Evolutionary conservation across 2,329 filamentous ascomycete species (phyloP).

Genomic region (Waltergamsia citrina): DNA sequence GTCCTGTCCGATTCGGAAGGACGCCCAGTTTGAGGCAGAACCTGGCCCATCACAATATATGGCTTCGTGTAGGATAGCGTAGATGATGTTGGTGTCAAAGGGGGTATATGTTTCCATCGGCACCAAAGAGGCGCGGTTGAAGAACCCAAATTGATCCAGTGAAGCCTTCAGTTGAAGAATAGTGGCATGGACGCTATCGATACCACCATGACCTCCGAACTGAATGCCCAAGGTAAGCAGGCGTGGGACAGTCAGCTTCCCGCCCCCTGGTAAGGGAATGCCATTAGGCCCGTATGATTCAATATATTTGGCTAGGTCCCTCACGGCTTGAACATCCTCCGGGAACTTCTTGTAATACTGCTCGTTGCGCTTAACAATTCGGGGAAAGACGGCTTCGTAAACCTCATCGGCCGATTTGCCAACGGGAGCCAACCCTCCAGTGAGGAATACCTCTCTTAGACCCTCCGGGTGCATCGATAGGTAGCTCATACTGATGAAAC

Average conservation of each 20-base stretch:
- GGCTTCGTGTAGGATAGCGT: conserved; percentile 78
- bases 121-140: conserved; percentile 65
- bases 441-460: conserved; percentile 73
- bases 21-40: conserved; percentile 64
- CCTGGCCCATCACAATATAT: conserved; percentile 69
- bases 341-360: conserved; percentile 81
- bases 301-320: conserved; percentile 57
- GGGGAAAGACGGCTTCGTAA: conserved; percentile 62
- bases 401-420: conserved; percentile 63
- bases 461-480: conserved; percentile 72
- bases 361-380: conserved; percentile 61
- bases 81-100: conserved; percentile 73
- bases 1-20: conserved; percentile 49
- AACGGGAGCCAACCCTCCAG: conserved; percentile 74
- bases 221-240: conserved; percentile 70
- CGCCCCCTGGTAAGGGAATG: conserved; percentile 61
- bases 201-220: conserved; percentile 71
- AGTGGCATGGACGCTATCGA: conserved; percentile 66
- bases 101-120: conserved; percentile 56
- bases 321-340: conserved; percentile 63
- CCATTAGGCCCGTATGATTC: conserved; percentile 44
- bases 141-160: conserved; percentile 61
- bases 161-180: conserved; percentile 64
- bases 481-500: conserved; percentile 78
- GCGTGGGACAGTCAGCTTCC: conserved; percentile 60